Percentiles rank a stretch among this genome's conserved stretches.
Evolutionary conservation across 257 asterid species (phyloP).

Genomic region (Nicotiana tomentosiformis): DNA sequence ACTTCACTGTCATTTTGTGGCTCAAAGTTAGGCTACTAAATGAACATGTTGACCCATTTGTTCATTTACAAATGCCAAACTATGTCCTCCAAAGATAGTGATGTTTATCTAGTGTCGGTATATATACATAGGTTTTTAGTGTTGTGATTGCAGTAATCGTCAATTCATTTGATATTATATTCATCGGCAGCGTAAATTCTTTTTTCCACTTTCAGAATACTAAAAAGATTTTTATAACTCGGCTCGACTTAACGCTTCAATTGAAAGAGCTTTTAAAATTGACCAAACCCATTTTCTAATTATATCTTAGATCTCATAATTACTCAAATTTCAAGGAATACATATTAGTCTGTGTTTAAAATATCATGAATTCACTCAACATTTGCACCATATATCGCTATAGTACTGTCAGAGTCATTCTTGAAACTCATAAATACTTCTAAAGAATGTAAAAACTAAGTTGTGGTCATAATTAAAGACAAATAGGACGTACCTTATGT

Average conservation of each 20-base stretch:
- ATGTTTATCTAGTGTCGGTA: conserved; percentile 10
- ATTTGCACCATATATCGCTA: not conserved
- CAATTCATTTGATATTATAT: too few species aligned
- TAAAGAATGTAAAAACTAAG: not conserved
- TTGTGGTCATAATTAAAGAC: not conserved
- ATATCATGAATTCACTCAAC: not conserved
- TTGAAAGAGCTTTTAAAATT: not conserved
- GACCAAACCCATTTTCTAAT: not conserved
- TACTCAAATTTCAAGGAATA: not conserved
- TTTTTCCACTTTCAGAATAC: too few species aligned
- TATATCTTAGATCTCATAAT: not conserved
- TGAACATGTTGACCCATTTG: conserved; percentile 35
- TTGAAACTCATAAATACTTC: not conserved
- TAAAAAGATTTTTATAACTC: too few species aligned
- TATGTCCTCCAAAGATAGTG: conserved; percentile 11
- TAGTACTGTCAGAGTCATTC: not conserved
- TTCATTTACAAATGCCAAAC: conserved; percentile 8
- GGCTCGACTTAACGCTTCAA: not conserved
- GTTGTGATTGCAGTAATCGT: too few species aligned
- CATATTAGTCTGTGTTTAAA: not conserved
- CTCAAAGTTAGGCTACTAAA: conserved; percentile 23
- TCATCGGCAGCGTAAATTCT: too few species aligned
- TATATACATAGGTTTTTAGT: too few species aligned
- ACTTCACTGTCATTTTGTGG: conserved; percentile 30
- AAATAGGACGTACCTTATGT: not conserved